phyloP scores from a whole-genome alignment of 768 basidiomycete genomes.

The Boletus vermiculosoides region DNA sequence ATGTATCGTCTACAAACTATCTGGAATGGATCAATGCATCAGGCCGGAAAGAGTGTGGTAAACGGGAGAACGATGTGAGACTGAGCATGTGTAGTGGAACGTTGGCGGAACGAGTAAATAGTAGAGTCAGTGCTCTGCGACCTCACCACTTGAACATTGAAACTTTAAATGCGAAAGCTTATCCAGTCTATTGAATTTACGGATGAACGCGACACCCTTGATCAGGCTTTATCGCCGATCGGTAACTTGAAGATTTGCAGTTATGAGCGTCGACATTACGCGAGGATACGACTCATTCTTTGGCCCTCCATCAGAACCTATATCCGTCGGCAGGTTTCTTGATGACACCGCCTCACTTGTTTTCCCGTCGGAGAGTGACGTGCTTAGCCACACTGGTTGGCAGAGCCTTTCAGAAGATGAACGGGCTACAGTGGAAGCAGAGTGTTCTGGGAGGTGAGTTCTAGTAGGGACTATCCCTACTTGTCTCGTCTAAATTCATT shows the following conservation, averaged over 20 bases:
- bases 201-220: neutral
- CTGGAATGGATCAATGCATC: slow-evolving; percentile 22
- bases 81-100: too few relatives aligned
- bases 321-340: slow-evolving; percentile 48
- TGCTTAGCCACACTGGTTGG: slow-evolving; percentile 23
- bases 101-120: too few relatives aligned
- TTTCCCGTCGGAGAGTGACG: slow-evolving; percentile 9
- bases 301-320: slow-evolving; percentile 60
- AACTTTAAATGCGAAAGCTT: neutral
- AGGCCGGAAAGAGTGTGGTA: neutral
- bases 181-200: neutral
- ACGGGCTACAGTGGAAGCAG: slow-evolving; percentile 34
- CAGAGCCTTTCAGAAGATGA: slow-evolving; percentile 24
- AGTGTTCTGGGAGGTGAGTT: slow-evolving; percentile 42
- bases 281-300: slow-evolving; percentile 51
- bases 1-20: slow-evolving; percentile 28
- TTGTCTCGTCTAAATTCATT: neutral
- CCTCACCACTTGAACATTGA: neutral
- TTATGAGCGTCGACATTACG: slow-evolving; percentile 25
- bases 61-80: too few relatives aligned
- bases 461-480: neutral
- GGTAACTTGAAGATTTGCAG: neutral
- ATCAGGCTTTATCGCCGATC: neutral
- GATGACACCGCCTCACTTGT: slow-evolving; percentile 27
- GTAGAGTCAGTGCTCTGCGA: too few relatives aligned